Evolutionary conservation across 176 grass and related monocot genomes (phyloP).

Genomic region (Zizania latifolia): DNA sequence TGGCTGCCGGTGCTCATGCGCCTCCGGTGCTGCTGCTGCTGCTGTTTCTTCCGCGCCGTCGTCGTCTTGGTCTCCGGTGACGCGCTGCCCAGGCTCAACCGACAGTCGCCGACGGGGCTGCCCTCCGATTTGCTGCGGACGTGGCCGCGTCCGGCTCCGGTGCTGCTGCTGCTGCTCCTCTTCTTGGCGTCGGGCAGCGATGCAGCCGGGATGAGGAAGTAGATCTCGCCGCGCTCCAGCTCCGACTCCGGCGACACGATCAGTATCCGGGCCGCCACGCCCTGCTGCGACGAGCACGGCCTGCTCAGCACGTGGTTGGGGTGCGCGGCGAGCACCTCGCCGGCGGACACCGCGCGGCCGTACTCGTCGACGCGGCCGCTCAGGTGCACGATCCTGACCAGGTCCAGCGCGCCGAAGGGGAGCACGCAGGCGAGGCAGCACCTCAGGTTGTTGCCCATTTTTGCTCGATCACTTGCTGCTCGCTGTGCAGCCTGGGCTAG

Average conservation of each 20-base stretch:
- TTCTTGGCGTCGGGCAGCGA: conserved; percentile 52
- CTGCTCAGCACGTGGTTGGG: conserved; percentile 69
- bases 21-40: conserved; percentile 44
- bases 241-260: conserved; percentile 68
- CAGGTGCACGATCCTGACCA: conserved; percentile 78
- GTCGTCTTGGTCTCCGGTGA: background rate
- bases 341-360: conserved; percentile 55
- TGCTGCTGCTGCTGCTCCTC: background rate
- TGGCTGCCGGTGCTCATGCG: conserved; percentile 53
- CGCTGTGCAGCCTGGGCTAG: too few species aligned
- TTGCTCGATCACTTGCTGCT: background rate
- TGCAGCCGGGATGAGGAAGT: conserved; percentile 67
- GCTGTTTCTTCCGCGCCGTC: background rate
- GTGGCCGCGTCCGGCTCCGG: background rate
- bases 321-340: conserved; percentile 65
- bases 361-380: conserved; percentile 89
- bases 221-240: conserved; percentile 76
- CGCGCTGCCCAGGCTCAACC: background rate
- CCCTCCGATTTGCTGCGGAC: conserved; percentile 33
- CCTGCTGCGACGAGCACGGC: conserved; percentile 47
- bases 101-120: background rate
- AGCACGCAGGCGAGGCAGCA: conserved; percentile 91
- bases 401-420: conserved; percentile 80
- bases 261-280: conserved; percentile 43
- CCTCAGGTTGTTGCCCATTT: conserved; percentile 65